Conservation (phyloP, 768 basidiomycete species). For the Psilocybe subaeruginosa region DNA sequence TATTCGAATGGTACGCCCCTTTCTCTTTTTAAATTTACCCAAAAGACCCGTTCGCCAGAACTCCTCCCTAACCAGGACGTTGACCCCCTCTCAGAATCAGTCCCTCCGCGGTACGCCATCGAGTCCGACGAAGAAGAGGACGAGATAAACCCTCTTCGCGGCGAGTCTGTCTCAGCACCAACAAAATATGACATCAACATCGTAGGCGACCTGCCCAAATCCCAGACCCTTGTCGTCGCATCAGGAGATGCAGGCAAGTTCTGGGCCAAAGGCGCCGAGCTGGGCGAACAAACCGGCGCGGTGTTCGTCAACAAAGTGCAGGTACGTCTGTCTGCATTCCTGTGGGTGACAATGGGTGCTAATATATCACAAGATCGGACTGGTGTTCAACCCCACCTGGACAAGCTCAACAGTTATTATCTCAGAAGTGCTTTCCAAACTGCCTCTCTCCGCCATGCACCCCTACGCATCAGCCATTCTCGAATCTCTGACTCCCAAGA, state of each 20-base stretch:
- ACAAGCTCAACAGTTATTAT: conserved; percentile 47
- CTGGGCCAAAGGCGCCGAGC: conserved; percentile 54
- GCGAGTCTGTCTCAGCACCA: not conserved
- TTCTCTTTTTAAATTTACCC: too few species aligned
- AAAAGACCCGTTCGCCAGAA: too few species aligned
- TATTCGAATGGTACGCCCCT: too few species aligned
- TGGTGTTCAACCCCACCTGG: conserved; percentile 54
- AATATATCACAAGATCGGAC: conserved; percentile 44
- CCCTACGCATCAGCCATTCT: conserved; percentile 47
- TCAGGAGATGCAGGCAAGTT: conserved; percentile 46
- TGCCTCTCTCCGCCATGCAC: conserved; percentile 56
- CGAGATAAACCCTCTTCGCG: conserved; percentile 33
- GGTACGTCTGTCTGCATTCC: conserved; percentile 27
- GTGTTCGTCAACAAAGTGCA: conserved; percentile 48
- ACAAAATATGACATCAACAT: conserved; percentile 37
- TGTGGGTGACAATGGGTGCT: not conserved
- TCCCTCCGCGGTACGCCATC: conserved; percentile 61
- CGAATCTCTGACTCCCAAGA: conserved; percentile 45
- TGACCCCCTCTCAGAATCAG: conserved; percentile 58
- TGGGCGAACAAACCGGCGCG: conserved; percentile 55
- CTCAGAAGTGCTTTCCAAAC: conserved; percentile 50
- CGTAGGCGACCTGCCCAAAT: conserved; percentile 30
- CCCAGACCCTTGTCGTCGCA: conserved; percentile 42
- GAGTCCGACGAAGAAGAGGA: conserved; percentile 75
- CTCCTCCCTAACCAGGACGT: conserved; percentile 37